Evolutionary conservation across 176 grass and related monocot species (phyloP), one percentile per base, ranked within the genome.

Genomic region (Oryza officinalis): DNA sequence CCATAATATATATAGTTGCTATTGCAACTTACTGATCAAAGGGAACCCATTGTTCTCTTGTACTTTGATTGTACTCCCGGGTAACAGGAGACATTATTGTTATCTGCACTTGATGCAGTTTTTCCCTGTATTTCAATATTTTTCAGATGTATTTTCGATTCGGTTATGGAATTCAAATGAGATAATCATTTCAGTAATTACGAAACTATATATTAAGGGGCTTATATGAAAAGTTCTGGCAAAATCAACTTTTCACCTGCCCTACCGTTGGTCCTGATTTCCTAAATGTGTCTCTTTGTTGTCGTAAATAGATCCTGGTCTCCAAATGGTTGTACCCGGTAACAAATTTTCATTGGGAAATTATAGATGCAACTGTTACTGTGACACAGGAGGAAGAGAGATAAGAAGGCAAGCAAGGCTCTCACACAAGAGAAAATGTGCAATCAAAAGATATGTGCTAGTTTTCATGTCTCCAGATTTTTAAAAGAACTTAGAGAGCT

Each of bases 161-260:
- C n/a, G n/a, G 22, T 33, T 15, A 15, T 38, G 37, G 26, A 77
- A 63, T 63, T 41, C 33, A 2, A 63, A 23, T 7, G 1, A 4
- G 18, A 47, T 2, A 4, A 2, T 1, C 5, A 35, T 49, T 32
- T 31, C 22, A 9, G 0, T 86, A 40, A 50, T 86, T 65, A 2
- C 17, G 0, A 8, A 12, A 27, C 52, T n/a, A n/a, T n/a, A n/a
- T n/a, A 1, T 6, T 27, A 10, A 52, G 68, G 68, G 67, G 76
- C 41, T 65, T 41, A 43, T 9, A 22, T 7, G 20, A 33, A 72
- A 86, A 63, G 1, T 13, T 9, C 1, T 2, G 2, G 3, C 13
- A 17, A 47, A 37, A 69, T 86, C 76, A 86, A 73, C 76, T 73
- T 86, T 38, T 13, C 57, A 37, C 50, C 74, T 71, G 13, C 28